Evolutionary conservation across 768 basidiomycete species (phyloP), one percentile per base, ranked within the genome.

Genomic region (Cystofilobasidium bisporidii): DNA sequence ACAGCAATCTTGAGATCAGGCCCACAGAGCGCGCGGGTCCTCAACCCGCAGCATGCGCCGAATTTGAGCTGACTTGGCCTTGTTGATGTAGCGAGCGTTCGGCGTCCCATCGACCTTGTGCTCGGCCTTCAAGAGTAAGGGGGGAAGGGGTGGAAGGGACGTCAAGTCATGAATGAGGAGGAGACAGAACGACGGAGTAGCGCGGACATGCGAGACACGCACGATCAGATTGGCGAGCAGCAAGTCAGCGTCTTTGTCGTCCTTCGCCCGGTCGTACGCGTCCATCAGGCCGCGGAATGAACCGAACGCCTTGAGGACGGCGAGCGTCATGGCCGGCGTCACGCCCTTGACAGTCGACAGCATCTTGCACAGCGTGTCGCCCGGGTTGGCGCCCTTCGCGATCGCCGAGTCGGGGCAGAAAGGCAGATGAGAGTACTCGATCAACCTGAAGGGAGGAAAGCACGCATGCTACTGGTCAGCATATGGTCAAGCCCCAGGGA

Each of bases 291-390:
- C 66, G 50, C 62, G 47, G 63, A 76, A 76, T 4, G 70, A 72
- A 3, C 70, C 58, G 56, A 73, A 74, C 43, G 72, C 71, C 3
- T 71, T 69, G 0, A 70, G 72, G 33, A 78, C 75, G 2, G 75
- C 75, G 24, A 57, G 62, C 14, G 75, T 73, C 2, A 73, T 75
- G 40, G 69, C 71, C 9, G 71, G 71, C 2, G 77, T 78, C 40
- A 78, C 73, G 0, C 74, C 72, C 41, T 73, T 73, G 15, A 78
- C 72, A 58, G 76, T 73, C 67, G 76, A 72, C 12, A 78, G 72
- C 75, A 77, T 76, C 38, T 76, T 70, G 64, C 75, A 71, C 63
- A 76, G 72, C 0, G 73, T 71, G 33, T 75, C 72, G 6, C 56
- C 63, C 0, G 72, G 72, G 0, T 66, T 65, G 18, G 69, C 33